A percentile compares a stretch with the other conserved stretches of the same genome.
Evolutionary conservation across 2,329 filamentous ascomycete genomes (phyloP).

Genomic region (Harringtonia lauricola): DNA sequence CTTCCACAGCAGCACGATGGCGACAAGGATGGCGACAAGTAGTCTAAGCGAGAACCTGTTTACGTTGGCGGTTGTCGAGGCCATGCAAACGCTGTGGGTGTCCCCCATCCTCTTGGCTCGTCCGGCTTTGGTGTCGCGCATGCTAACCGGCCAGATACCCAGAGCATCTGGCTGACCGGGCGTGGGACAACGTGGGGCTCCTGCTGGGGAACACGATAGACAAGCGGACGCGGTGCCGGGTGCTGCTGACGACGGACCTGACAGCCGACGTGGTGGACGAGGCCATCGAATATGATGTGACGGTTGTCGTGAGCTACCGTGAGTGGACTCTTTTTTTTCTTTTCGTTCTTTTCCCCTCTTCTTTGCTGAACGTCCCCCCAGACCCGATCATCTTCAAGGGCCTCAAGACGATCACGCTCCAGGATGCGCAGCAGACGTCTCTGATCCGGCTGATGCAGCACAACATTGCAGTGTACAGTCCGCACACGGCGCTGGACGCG

Average conservation of each 20-base stretch:
- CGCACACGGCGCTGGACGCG: conserved; percentile 90
- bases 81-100: conserved; percentile 2
- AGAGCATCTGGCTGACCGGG: conserved; percentile 74
- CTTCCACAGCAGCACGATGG: not conserved
- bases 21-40: not conserved
- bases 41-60: not conserved
- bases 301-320: conserved; percentile 86
- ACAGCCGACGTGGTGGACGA: conserved; percentile 84
- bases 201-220: conserved; percentile 35
- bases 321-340: conserved; percentile 15
- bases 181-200: conserved; percentile 95
- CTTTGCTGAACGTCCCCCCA: conserved; percentile 21
- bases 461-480: conserved; percentile 90
- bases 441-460: conserved; percentile 72
- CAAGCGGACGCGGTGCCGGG: conserved; percentile 20
- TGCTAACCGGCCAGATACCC: conserved; percentile 54
- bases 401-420: conserved; percentile 76
- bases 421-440: conserved; percentile 76
- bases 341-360: conserved; percentile 1
- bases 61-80: not conserved
- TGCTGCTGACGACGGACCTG: conserved; percentile 71
- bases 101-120: too few relatives aligned
- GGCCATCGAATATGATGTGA: conserved; percentile 65
- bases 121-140: not conserved
- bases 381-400: conserved; percentile 95